phyloP scores from a whole-genome alignment of 805 yeast species.

The Ogataea angusta region DNA sequence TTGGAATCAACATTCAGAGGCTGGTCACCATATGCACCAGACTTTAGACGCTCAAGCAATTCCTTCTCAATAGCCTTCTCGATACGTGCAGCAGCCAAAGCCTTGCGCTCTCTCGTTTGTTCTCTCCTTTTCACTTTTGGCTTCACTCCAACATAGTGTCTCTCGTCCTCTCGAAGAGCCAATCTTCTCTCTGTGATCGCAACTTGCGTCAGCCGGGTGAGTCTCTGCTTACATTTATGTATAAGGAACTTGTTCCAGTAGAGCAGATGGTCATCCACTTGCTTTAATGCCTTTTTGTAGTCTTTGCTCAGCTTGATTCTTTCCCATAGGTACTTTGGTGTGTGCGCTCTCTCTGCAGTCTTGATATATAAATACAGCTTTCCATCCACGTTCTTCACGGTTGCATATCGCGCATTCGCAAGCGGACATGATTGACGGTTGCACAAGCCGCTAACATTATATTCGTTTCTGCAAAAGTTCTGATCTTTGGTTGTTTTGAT shows the following conservation, averaged over 20 bases:
- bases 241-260: conserved; percentile 92
- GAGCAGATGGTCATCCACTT: conserved; percentile 79
- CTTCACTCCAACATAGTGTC: conserved; percentile 88
- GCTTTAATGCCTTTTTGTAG: conserved; percentile 81
- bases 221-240: conserved; percentile 94
- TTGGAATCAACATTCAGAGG: conserved; percentile 95
- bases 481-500: conserved; percentile 85
- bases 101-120: conserved; percentile 91
- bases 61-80: conserved; percentile 97
- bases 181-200: conserved; percentile 92
- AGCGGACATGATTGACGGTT: conserved; percentile 92
- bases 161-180: conserved; percentile 89
- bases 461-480: conserved; percentile 92
- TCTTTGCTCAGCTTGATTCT: conserved; percentile 86
- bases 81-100: conserved; percentile 92
- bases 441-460: conserved; percentile 93
- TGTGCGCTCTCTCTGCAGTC: conserved; percentile 96
- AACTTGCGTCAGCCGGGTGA: conserved; percentile 91
- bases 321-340: conserved; percentile 94
- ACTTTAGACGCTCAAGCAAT: conserved; percentile 86
- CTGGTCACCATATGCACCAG: conserved; percentile 98
- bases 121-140: conserved; percentile 96
- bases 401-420: conserved; percentile 90
- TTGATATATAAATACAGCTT: conserved; percentile 86
- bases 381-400: conserved; percentile 78